Percentiles rank a stretch among this genome's conserved stretches.
These are phyloP conservation scores for Leccinum variicolor DNA, from an alignment of 768 basidiomycete genomes.

Conservation along the genomic window DNA sequence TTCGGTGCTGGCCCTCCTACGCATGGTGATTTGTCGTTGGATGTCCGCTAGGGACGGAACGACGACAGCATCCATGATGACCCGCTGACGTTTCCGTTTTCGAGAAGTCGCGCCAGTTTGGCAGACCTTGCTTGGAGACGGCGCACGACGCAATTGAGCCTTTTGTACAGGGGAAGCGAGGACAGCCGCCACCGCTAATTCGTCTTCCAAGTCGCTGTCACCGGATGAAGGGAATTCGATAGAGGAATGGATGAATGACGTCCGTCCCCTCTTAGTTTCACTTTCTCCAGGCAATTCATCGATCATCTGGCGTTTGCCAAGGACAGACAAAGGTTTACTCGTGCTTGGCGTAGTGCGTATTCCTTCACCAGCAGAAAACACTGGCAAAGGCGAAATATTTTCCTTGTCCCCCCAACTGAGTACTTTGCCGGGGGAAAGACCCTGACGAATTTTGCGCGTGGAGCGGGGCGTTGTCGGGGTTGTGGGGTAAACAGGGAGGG, in stretches of 20 bases:
- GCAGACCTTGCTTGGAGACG: slow-evolving; percentile 2
- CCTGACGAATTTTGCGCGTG: slow-evolving; percentile 11
- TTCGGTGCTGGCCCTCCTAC: slow-evolving; percentile 21
- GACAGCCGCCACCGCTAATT: slow-evolving; percentile 22
- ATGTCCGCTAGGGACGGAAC: slow-evolving; percentile 38
- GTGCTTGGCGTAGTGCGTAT: slow-evolving; percentile 36
- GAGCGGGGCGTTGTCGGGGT: slow-evolving; percentile 35
- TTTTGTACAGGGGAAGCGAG: slow-evolving; percentile 23
- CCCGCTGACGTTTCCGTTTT: slow-evolving; percentile 46
- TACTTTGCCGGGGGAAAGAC: slow-evolving; percentile 38
- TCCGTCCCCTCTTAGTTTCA: slow-evolving; percentile 26
- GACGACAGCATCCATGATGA: slow-evolving; percentile 51
- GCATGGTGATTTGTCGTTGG: slow-evolving; percentile 14
- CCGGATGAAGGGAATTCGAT: slow-evolving; percentile 24
- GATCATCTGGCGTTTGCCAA: slow-evolving; percentile 45
- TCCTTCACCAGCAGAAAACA: slow-evolving; percentile 44
- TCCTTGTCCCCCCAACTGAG: slow-evolving; percentile 51
- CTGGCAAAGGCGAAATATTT: slow-evolving; percentile 45
- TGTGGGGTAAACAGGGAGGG: slow-evolving; percentile 23
- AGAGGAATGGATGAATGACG: slow-evolving; percentile 31
- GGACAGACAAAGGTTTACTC: slow-evolving; percentile 19
- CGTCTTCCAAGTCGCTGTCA: slow-evolving; percentile 30
- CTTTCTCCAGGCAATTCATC: slow-evolving; percentile 33
- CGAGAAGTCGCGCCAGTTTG: slow-evolving; percentile 4
- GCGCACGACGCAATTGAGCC: neutral